Evolutionary conservation across 805 yeast species (phyloP), one percentile per base, ranked within the genome.

Genomic region (Zygotorulaspora florentina): DNA sequence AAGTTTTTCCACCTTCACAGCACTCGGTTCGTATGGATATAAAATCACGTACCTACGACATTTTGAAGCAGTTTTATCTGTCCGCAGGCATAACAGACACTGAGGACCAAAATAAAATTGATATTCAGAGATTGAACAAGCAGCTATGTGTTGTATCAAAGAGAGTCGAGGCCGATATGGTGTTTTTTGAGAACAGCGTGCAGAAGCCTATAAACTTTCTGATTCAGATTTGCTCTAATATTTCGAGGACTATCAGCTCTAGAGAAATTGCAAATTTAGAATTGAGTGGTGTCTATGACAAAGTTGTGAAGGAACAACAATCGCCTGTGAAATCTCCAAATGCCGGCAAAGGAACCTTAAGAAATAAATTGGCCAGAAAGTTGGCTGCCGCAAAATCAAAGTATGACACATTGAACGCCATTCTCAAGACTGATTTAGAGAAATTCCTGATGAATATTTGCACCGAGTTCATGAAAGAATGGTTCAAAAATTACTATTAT

Each of bases 401-500:
- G 23, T 55, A 47, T 40, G 54, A 56, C 15, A 39, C 52, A 9
- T 45, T 55, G 12, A 58, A 54, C 28, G 37, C 52, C 3, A 43
- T 52, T 34, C 39, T 56, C 17, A 50, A 49, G 30, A 39, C 42
- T 12, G 50, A 56, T 31, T 35, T 57, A 23, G 42, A 31, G 8
- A 34, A 41, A 8, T 53, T 57, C 27, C 29, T 46, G 17, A 35
- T 52, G 11, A 35, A 52, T n/a, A 16, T 26, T 27, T 23, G 28
- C 10, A 25, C 37, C 2, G 25, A 35, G 1, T 47, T 57, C 26
- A 39, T 59, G 34, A 33, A 42, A 17, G 43, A 46, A 26, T 59
- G 63, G 63, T 54, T 53, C 18, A 40, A 42, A 17, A 40, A 47
- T 30, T 57, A 50, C 48, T 55, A 53, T 27, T 53, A 43, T 42